Percentiles rank a stretch among this genome's conserved stretches.
Evolutionary conservation across 164 flowering plant genomes (phyloP).

Genomic region (Pachysandra terminalis): DNA sequence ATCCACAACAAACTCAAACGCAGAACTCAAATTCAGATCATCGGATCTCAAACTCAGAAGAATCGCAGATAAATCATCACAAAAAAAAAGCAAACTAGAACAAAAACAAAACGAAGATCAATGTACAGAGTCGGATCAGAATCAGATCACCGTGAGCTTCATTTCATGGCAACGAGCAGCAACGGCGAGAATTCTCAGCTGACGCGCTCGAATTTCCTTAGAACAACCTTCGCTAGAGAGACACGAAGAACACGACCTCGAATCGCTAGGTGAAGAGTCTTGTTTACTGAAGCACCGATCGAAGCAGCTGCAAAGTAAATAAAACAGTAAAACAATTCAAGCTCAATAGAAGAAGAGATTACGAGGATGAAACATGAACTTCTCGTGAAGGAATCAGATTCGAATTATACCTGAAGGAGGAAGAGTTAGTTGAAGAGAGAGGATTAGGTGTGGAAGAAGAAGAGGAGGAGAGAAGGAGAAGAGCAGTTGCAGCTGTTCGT

Average conservation of each 20-base stretch:
- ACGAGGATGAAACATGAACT: neutral
- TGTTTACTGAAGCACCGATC: neutral
- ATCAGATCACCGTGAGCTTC: slow-evolving; percentile 39
- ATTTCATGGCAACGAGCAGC: slow-evolving; percentile 25
- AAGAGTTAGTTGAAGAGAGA: slow-evolving; percentile 4
- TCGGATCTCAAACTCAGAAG: neutral
- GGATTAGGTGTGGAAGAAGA: neutral
- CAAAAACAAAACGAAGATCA: too few species aligned
- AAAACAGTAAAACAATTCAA: too few species aligned
- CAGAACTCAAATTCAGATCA: neutral
- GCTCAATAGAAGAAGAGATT: neutral
- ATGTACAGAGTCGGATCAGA: neutral
- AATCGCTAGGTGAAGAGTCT: slow-evolving; percentile 15
- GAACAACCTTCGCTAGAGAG: slow-evolving; percentile 25
- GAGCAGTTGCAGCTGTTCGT: slow-evolving; percentile 22
- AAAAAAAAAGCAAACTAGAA: neutral
- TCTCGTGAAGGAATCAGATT: neutral
- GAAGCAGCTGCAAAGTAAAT: too few species aligned
- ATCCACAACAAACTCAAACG: neutral
- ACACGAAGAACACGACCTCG: slow-evolving; percentile 29
- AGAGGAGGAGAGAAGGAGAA: slow-evolving; percentile 27
- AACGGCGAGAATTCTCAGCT: slow-evolving; percentile 16
- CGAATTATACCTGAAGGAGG: neutral
- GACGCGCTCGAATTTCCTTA: slow-evolving; percentile 15
- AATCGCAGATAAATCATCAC: neutral